Base-by-base conservation (phyloP, 2,329 filamentous ascomycete genomes). In the Aspergillus chevalieri region DNA sequence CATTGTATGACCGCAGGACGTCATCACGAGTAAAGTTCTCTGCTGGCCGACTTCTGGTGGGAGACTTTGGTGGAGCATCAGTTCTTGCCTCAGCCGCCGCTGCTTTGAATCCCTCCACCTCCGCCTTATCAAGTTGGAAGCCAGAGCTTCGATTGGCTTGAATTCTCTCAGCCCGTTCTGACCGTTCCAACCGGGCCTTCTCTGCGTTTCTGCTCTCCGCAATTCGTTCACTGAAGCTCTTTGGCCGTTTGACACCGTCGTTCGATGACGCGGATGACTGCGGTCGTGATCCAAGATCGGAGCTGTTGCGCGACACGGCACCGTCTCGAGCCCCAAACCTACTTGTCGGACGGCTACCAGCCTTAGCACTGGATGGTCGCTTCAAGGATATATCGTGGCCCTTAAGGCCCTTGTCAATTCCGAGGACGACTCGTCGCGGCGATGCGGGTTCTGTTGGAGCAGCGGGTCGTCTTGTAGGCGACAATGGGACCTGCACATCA, bases 381-480 rank as follows among this genome's bases (percentile, higher is more conserved):
- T 88, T 93, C 24, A 97, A 73, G 3, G 91, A 96, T 28, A 97
- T 78, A 60, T 96, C 89, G 51, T 82, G 82, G 2, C 85, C 90
- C 59, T 78, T 86, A 33, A 91, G 73, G 1, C 89, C 90, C 65
- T 95, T 94, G 69, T 95, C 91, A 53, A 97, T 94, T 4, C 93
- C 92, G 14, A 97, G 69, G 15, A 89, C 70, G 12, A 93, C 81
- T 52, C 91, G 79, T 47, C 86, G 86, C 1, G 93, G 92, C 1
- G 91, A 96, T 22, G 78, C 82, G 33, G 83, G 84, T 12, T 80
- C 74, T 14, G 73, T 62, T 1, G 75, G 64, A 1, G 69, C 64
- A 12, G 74, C 68, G 39, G 66, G 77, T 70, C 59, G 75, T 57
- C 73, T 82, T 67, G 72, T 78, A 2, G 82, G 85, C 4, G 92